These are phyloP conservation scores for Hypholoma fasciculare DNA, from an alignment of 768 basidiomycete species.

Conservation along the genomic window DNA sequence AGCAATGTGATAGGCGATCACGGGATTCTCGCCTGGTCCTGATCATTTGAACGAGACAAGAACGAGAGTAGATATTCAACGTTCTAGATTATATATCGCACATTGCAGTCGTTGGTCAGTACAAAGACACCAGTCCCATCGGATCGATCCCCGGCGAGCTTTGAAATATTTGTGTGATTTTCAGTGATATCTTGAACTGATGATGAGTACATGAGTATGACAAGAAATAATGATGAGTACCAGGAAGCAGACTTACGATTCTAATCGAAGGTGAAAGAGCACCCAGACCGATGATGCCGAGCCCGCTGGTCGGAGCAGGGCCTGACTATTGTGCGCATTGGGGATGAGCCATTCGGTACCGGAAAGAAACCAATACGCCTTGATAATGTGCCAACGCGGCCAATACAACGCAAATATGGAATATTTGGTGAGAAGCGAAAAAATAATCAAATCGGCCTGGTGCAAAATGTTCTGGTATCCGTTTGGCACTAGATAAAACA, in stretches of 20 bases:
- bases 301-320: background rate
- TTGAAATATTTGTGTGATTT: no score
- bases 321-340: slow-evolving; percentile 21
- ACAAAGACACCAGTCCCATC: no score
- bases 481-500: slow-evolving; percentile 63
- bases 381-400: slow-evolving; percentile 71
- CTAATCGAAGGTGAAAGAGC: no score
- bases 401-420: slow-evolving; percentile 77
- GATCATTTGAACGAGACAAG: background rate
- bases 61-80: background rate
- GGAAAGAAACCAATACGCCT: slow-evolving; percentile 53
- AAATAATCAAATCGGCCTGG: slow-evolving; percentile 83
- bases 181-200: no score
- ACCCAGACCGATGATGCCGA: background rate
- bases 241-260: no score
- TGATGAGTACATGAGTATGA: no score
- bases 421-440: slow-evolving; percentile 86
- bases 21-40: slow-evolving; percentile 9
- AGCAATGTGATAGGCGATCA: slow-evolving; percentile 8
- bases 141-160: no score
- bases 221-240: no score
- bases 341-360: slow-evolving; percentile 53
- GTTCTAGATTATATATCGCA: background rate
- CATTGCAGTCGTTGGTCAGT: no score
- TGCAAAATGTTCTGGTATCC: slow-evolving; percentile 73